A percentile compares a stretch with the other conserved stretches of the same genome.
phyloP scores from a whole-genome alignment of 768 basidiomycete genomes.

The Sporobolomyces phaffii region DNA sequence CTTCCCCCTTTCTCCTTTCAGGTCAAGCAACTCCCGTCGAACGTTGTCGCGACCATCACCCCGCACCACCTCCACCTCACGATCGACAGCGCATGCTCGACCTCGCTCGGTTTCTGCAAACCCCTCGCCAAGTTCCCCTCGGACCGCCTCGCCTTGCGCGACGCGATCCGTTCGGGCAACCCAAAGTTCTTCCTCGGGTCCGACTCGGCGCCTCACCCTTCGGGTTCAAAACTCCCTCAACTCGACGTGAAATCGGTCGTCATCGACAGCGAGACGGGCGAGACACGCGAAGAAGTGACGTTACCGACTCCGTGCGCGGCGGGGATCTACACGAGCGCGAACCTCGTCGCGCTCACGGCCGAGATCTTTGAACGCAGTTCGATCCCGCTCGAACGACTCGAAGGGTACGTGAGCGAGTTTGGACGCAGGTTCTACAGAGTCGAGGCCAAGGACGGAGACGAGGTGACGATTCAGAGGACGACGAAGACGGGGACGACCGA shows the following conservation, averaged over 20 bases:
- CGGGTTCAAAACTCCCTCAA: conserved; percentile 44
- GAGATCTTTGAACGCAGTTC: conserved; percentile 85
- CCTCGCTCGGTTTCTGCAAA: conserved; percentile 94
- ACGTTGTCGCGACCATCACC: conserved; percentile 96
- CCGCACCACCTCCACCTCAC: conserved; percentile 90
- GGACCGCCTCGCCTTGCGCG: conserved; percentile 73
- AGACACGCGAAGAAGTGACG: conserved; percentile 55
- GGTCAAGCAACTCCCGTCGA: conserved; percentile 52
- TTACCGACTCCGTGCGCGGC: conserved; percentile 77
- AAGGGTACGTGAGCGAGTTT: conserved; percentile 68
- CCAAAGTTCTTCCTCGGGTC: conserved; percentile 95
- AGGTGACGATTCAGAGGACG: conserved; percentile 42
- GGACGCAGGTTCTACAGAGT: conserved; percentile 73
- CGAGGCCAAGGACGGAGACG: conserved; percentile 38
- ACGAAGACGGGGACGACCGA: conserved; percentile 40
- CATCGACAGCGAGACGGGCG: conserved; percentile 22
- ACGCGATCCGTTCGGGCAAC: conserved; percentile 64
- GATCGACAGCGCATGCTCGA: conserved; percentile 93
- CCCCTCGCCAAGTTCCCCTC: conserved; percentile 94
- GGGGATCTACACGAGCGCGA: conserved; percentile 89
- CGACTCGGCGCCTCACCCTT: conserved; percentile 89
- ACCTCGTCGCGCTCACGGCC: conserved; percentile 82
- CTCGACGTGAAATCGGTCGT: conserved; percentile 14
- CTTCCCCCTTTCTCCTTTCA: background rate
- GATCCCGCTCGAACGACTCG: conserved; percentile 72